Percentiles rank a stretch among this genome's conserved stretches.
These are phyloP conservation scores for Saccharomyces paradoxus DNA, from an alignment of 805 yeast species.

Conservation along the genomic window DNA sequence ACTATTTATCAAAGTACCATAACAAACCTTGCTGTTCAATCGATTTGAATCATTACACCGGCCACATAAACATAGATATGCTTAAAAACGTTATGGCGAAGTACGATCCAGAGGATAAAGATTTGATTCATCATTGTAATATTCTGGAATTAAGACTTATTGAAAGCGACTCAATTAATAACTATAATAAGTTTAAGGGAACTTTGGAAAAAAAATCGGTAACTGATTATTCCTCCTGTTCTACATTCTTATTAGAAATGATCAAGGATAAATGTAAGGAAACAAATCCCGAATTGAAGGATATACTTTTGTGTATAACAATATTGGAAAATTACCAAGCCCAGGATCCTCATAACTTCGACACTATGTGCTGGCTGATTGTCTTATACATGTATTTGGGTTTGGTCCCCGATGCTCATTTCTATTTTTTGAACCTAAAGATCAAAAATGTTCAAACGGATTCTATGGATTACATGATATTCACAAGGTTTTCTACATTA, in stretches of 20 bases:
- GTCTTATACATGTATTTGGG: constrained; percentile 55
- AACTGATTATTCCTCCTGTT: constrained; percentile 66
- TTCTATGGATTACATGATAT: constrained; percentile 47
- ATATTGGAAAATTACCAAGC: constrained; percentile 49
- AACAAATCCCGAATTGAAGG: constrained; percentile 15
- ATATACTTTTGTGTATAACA: constrained; percentile 37
- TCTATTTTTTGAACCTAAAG: constrained; percentile 46
- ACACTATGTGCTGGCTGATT: constrained; percentile 62
- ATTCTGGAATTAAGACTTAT: constrained; percentile 19
- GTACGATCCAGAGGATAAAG: constrained; percentile 15
- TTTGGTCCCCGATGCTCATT: constrained; percentile 39
- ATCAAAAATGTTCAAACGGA: constrained; percentile 75
- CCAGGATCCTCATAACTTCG: constrained; percentile 65
- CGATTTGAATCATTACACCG: constrained; percentile 42
- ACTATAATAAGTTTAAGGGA: constrained; percentile 35
- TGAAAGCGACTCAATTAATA: constrained; percentile 21
- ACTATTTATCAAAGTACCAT: constrained; percentile 41
- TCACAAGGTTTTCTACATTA: constrained; percentile 40
- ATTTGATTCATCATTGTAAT: constrained; percentile 45
- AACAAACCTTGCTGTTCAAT: constrained; percentile 56
- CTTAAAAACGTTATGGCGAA: constrained; percentile 12
- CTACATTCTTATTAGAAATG: constrained; percentile 55
- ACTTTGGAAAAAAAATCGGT: constrained; percentile 36
- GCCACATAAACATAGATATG: constrained; percentile 19
- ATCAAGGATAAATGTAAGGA: constrained; percentile 32